phyloP scores from a whole-genome alignment of 192 early-diverging fungal species.

The Umbelopsis sp. region DNA sequence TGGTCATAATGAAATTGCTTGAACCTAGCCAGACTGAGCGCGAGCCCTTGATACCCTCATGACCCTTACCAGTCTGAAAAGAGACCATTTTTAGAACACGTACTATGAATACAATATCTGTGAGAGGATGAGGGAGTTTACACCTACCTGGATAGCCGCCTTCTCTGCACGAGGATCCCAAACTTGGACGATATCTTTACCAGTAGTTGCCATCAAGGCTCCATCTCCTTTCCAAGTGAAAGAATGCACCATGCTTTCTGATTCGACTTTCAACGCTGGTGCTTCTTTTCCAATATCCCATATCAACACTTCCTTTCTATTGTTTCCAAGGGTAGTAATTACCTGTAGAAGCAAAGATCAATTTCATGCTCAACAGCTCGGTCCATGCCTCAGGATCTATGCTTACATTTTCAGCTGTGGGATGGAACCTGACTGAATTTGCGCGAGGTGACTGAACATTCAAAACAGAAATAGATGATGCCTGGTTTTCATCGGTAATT shows the following conservation, averaged over 20 bases:
- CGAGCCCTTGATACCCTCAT: slow-evolving; percentile 66
- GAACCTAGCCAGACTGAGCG: slow-evolving; percentile 72
- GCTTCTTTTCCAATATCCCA: slow-evolving; percentile 47
- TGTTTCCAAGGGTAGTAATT: slow-evolving; percentile 43
- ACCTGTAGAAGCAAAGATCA: slow-evolving; percentile 32
- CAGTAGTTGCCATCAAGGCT: slow-evolving; percentile 45
- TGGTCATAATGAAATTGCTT: slow-evolving; percentile 62
- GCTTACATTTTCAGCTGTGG: slow-evolving; percentile 47
- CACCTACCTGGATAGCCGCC: slow-evolving; percentile 24
- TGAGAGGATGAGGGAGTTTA: no score
- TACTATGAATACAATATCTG: not conserved
- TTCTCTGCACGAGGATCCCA: slow-evolving; percentile 60
- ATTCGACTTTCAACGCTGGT: slow-evolving; percentile 27
- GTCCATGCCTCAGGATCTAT: not conserved
- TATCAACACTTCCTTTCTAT: slow-evolving; percentile 44
- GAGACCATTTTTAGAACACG: not conserved
- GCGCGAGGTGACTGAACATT: slow-evolving; percentile 39
- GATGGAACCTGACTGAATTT: slow-evolving; percentile 49
- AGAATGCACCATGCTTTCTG: slow-evolving; percentile 40
- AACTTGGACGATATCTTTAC: slow-evolving; percentile 61
- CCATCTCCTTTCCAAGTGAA: slow-evolving; percentile 68
- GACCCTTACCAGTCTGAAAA: slow-evolving; percentile 44
- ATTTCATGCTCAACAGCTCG: not conserved
- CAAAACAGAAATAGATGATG: slow-evolving; percentile 30
- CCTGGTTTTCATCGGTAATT: not conserved